These are phyloP conservation scores for Hanseniaspora valbyensis DNA, from an alignment of 805 yeast species.

Conservation along the genomic window DNA sequence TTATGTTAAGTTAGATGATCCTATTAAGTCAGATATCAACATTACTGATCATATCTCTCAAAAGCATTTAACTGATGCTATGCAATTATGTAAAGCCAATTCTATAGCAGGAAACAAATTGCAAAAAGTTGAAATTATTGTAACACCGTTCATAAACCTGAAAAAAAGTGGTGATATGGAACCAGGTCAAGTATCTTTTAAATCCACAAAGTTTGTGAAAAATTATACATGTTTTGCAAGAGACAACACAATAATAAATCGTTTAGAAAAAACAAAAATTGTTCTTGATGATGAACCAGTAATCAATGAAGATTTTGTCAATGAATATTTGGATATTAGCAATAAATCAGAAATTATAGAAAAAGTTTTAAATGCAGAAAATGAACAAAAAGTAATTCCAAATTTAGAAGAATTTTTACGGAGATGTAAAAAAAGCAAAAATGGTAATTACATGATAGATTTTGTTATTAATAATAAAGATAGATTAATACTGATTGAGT, in stretches of 20 bases:
- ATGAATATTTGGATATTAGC: not conserved
- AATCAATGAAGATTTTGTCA: not conserved
- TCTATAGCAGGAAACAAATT: constrained; percentile 66
- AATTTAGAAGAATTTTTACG: constrained; percentile 23
- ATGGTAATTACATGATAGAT: constrained; percentile 22
- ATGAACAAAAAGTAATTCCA: not conserved
- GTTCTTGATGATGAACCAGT: constrained; percentile 30
- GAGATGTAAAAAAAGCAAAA: constrained; percentile 26
- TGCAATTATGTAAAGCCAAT: constrained; percentile 66
- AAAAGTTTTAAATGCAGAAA: not conserved
- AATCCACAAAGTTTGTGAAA: constrained; percentile 44
- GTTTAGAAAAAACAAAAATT: constrained; percentile 51
- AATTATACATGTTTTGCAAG: constrained; percentile 44
- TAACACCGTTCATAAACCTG: constrained; percentile 65
- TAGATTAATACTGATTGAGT: constrained; percentile 22
- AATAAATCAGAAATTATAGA: not conserved
- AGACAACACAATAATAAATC: constrained; percentile 49
- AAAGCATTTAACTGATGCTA: constrained; percentile 42
- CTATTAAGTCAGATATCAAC: constrained; percentile 31
- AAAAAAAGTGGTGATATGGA: constrained; percentile 61
- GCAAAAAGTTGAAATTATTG: constrained; percentile 53
- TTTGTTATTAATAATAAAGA: constrained; percentile 20
- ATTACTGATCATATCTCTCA: constrained; percentile 41
- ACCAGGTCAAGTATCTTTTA: constrained; percentile 67
- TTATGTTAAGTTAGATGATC: constrained; percentile 43